Percentiles rank a stretch among this genome's conserved stretches.
phyloP scores from a whole-genome alignment of 2,329 filamentous ascomycete genomes.

The Botrytis deweyae region DNA sequence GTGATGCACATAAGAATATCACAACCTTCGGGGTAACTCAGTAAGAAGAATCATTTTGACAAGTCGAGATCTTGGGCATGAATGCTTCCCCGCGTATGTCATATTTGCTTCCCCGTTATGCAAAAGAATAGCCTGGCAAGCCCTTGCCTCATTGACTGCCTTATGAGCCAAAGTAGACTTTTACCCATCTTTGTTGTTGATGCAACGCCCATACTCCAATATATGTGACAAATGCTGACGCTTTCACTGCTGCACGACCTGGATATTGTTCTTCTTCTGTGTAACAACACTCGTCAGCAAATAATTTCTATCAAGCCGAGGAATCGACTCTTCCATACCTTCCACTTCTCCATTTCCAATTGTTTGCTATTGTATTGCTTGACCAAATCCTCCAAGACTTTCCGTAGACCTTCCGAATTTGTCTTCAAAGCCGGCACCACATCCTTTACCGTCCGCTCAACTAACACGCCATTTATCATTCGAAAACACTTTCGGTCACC shows the following conservation, averaged over 20 bases:
- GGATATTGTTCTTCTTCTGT: conserved; percentile 87
- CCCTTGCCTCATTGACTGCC: conserved; percentile 30
- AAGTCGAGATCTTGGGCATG: conserved; percentile 29
- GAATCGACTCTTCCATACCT: conserved; percentile 60
- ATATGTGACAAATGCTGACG: conserved; percentile 24
- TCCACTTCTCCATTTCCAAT: conserved; percentile 96
- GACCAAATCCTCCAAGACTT: conserved; percentile 89
- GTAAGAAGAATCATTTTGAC: conserved; percentile 16
- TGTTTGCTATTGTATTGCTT: conserved; percentile 97
- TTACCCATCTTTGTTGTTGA: conserved; percentile 29
- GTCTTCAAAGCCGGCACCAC: conserved; percentile 88
- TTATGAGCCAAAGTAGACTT: conserved; percentile 28
- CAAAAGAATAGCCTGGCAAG: conserved; percentile 14
- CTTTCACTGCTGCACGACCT: conserved; percentile 73
- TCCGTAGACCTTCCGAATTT: conserved; percentile 89
- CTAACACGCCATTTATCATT: conserved; percentile 95
- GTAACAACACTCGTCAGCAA: conserved; percentile 29
- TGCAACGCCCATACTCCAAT: conserved; percentile 30
- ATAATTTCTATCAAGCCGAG: neutral
- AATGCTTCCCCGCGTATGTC: conserved; percentile 31
- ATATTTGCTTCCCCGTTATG: conserved; percentile 29
- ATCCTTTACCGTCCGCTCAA: conserved; percentile 91
- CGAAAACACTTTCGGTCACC: conserved; percentile 94
- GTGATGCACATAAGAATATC: conserved; percentile 27
- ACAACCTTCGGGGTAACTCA: conserved; percentile 22